Evolutionary conservation across 2,329 filamentous ascomycete species (phyloP).

Genomic region (Pseudogymnoascus sp.): DNA sequence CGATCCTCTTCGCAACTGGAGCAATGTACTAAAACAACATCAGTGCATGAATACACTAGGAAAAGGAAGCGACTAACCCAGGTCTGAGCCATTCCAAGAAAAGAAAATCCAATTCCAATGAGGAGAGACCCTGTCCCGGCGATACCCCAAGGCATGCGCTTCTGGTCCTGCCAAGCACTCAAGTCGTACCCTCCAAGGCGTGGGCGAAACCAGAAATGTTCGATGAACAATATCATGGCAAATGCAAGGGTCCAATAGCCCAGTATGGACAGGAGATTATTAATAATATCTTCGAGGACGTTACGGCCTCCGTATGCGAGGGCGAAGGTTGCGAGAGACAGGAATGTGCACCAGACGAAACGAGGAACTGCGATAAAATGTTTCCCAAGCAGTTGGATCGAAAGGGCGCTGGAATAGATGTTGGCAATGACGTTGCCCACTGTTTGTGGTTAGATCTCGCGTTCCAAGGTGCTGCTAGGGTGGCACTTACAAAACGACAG

Average conservation of each 20-base stretch:
- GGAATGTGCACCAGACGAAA: conserved; percentile 18
- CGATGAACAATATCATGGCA: conserved; percentile 16
- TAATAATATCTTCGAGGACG: conserved; percentile 17
- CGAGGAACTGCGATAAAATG: conserved; percentile 20
- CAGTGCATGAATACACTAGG: neutral
- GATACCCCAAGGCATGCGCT: conserved; percentile 18
- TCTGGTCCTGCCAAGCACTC: conserved; percentile 18
- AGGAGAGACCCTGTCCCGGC: conserved; percentile 15
- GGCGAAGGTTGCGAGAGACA: conserved; percentile 13
- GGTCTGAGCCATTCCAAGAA: conserved; percentile 20
- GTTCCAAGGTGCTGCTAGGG: neutral
- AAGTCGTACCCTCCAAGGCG: conserved; percentile 18
- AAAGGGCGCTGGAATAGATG: conserved; percentile 19
- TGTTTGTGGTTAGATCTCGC: neutral
- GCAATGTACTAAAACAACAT: neutral
- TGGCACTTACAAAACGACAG: conserved; percentile 2
- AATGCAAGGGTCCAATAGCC: conserved; percentile 23
- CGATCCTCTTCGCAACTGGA: neutral
- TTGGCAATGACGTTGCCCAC: conserved; percentile 18
- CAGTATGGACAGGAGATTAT: conserved; percentile 18
- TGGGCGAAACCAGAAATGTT: conserved; percentile 19
- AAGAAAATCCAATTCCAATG: conserved; percentile 15
- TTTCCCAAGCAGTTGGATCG: conserved; percentile 18
- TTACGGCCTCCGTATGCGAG: conserved; percentile 19
- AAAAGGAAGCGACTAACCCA: conserved; percentile 14